A percentile compares a stretch with the other conserved stretches of the same genome.
These are phyloP conservation scores for Epichloe gansuensis DNA, from an alignment of 2,329 filamentous ascomycete species.

Conservation along the genomic window DNA sequence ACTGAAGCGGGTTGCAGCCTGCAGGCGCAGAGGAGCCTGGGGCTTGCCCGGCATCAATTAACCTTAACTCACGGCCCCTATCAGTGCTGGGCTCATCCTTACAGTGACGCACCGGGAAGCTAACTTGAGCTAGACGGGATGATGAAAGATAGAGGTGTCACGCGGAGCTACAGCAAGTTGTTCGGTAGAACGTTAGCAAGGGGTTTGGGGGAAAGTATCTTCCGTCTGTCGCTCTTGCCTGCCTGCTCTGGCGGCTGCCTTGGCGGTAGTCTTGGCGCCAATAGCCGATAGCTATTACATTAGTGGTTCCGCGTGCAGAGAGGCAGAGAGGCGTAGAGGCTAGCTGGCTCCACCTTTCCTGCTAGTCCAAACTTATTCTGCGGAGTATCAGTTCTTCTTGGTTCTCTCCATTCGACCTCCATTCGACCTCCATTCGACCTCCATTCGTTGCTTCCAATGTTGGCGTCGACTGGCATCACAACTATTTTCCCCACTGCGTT, in stretches of 20 bases:
- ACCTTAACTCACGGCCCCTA: neutral
- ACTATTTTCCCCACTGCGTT: neutral
- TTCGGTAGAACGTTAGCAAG: too few species aligned
- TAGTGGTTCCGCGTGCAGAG: too few species aligned
- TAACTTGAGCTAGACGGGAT: too few species aligned
- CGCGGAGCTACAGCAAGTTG: too few species aligned
- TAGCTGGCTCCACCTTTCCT: neutral
- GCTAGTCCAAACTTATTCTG: neutral
- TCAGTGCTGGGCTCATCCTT: too few species aligned
- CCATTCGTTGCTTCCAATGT: neutral
- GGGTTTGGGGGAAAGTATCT: too few species aligned
- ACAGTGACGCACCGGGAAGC: neutral
- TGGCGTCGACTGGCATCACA: neutral
- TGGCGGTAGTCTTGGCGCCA: neutral
- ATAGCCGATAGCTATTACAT: too few species aligned
- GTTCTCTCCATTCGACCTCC: neutral
- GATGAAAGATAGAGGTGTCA: too few species aligned
- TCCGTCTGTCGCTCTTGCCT: too few species aligned
- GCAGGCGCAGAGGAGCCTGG: neutral
- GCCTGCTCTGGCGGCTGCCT: neutral
- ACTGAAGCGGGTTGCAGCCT: neutral
- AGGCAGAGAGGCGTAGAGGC: too few species aligned
- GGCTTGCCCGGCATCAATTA: neutral
- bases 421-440: too few species aligned
- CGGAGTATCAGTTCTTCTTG: neutral